Percentiles rank a stretch among this genome's conserved stretches.
phyloP scores from a whole-genome alignment of 2,329 filamentous ascomycete species.

The Exophiala xenobiotica region DNA sequence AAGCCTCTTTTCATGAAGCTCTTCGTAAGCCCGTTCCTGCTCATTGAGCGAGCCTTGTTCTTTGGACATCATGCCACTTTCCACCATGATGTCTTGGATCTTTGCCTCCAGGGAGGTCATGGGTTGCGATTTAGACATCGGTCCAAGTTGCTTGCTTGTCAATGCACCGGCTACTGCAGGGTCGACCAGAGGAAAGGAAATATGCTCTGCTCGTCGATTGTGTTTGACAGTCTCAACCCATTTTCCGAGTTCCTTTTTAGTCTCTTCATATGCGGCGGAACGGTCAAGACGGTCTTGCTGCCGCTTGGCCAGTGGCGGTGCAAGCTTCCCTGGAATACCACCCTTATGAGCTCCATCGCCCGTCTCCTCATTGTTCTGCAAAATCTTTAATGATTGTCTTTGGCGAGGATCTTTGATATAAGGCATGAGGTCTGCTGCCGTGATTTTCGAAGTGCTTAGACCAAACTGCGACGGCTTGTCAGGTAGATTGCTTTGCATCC shows the following conservation, averaged over 20 bases:
- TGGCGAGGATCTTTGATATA: slow-evolving; percentile 71
- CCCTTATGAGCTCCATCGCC: slow-evolving; percentile 53
- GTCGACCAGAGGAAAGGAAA: slow-evolving; percentile 81
- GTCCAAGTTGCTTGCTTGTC: slow-evolving; percentile 65
- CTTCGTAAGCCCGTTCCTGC: slow-evolving; percentile 66
- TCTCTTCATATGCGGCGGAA: slow-evolving; percentile 79
- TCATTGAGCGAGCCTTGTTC: slow-evolving; percentile 62
- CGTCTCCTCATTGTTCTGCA: slow-evolving; percentile 62
- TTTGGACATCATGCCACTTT: slow-evolving; percentile 70
- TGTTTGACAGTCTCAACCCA: slow-evolving; percentile 96
- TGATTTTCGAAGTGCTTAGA: slow-evolving; percentile 65
- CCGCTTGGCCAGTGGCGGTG: slow-evolving; percentile 77
- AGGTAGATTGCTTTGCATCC: slow-evolving; percentile 54
- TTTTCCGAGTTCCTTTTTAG: slow-evolving; percentile 82
- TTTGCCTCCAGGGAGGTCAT: slow-evolving; percentile 80
- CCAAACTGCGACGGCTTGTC: slow-evolving; percentile 61
- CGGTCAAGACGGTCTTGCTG: slow-evolving; percentile 85
- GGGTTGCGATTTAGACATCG: slow-evolving; percentile 57
- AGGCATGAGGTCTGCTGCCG: slow-evolving; percentile 71
- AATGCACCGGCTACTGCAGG: slow-evolving; percentile 61
- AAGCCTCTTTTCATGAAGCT: slow-evolving; percentile 68
- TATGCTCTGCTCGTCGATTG: slow-evolving; percentile 85
- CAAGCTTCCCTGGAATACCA: slow-evolving; percentile 67
- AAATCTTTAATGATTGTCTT: slow-evolving; percentile 75
- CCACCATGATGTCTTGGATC: slow-evolving; percentile 84